Evolutionary conservation across 768 basidiomycete genomes (phyloP).

Genomic region (Amanita phalloides): DNA sequence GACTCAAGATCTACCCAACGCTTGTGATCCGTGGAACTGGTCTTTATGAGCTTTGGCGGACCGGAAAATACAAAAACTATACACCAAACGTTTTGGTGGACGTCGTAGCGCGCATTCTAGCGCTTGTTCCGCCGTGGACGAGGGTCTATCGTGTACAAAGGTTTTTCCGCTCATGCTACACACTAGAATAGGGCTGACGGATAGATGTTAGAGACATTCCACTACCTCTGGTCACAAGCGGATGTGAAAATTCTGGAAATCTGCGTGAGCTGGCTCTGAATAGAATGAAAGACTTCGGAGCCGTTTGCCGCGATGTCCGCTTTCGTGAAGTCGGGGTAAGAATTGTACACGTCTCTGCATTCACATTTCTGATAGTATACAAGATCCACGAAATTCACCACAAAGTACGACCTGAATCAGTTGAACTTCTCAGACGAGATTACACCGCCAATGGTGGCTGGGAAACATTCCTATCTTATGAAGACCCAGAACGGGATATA

Average conservation of each 20-base stretch:
- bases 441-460: constrained; percentile 97
- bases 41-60: constrained; percentile 91
- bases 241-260: constrained; percentile 97
- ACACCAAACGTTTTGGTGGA: constrained; percentile 98
- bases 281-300: constrained; percentile 98
- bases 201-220: constrained; percentile 75
- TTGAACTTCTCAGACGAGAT: constrained; percentile 91
- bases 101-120: constrained; percentile 91
- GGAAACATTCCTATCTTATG: constrained; percentile 99
- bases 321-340: constrained; percentile 96
- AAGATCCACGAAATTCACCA: constrained; percentile 98
- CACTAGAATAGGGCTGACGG: constrained; percentile 55
- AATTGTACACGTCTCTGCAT: constrained; percentile 11
- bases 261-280: constrained; percentile 91
- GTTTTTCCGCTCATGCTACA: constrained; percentile 24
- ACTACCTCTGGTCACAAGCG: constrained; percentile 89
- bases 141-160: constrained; percentile 96
- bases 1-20: constrained; percentile 97
- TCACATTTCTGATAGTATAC: constrained; percentile 6
- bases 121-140: constrained; percentile 97
- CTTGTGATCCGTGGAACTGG: constrained; percentile 96
- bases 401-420: constrained; percentile 90
- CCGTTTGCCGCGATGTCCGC: constrained; percentile 93
- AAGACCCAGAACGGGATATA: constrained; percentile 96
- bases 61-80: constrained; percentile 98